Evolutionary conservation across 192 early-diverging fungal species (phyloP).

Genomic region (Diversispora epigaea): DNA sequence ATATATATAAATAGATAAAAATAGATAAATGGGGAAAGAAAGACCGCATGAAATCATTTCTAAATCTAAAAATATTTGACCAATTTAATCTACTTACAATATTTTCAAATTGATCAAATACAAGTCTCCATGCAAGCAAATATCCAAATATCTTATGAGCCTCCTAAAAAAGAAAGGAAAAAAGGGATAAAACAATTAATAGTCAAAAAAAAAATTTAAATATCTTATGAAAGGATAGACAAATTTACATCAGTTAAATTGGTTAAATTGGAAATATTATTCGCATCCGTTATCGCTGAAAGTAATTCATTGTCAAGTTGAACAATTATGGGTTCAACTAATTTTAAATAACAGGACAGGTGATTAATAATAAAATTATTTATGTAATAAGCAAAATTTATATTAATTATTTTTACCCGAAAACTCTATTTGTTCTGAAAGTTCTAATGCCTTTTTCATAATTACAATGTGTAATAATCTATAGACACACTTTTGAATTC

Average conservation of each 20-base stretch:
- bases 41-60: neutral
- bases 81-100: conserved; percentile 50
- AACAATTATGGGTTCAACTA: neutral
- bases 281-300: neutral
- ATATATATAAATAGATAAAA: neutral
- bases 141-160: conserved; percentile 57
- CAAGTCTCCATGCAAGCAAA: conserved; percentile 68
- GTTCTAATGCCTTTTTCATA: conserved; percentile 23
- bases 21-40: neutral
- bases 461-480: conserved; percentile 35
- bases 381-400: neutral
- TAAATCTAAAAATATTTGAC: too few relatives aligned
- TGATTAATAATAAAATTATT: neutral
- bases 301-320: conserved; percentile 17
- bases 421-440: conserved; percentile 45
- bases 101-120: conserved; percentile 78
- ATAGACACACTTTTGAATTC: conserved; percentile 45
- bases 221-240: too few relatives aligned
- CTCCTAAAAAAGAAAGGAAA: neutral
- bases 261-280: conserved; percentile 3
- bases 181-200: neutral
- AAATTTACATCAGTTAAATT: neutral
- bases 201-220: neutral
- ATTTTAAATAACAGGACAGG: neutral
- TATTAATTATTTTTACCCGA: conserved; percentile 29